These are phyloP conservation scores for Exophiala lecanii-corni DNA, from an alignment of 2,329 filamentous ascomycete species.

Conservation along the genomic window DNA sequence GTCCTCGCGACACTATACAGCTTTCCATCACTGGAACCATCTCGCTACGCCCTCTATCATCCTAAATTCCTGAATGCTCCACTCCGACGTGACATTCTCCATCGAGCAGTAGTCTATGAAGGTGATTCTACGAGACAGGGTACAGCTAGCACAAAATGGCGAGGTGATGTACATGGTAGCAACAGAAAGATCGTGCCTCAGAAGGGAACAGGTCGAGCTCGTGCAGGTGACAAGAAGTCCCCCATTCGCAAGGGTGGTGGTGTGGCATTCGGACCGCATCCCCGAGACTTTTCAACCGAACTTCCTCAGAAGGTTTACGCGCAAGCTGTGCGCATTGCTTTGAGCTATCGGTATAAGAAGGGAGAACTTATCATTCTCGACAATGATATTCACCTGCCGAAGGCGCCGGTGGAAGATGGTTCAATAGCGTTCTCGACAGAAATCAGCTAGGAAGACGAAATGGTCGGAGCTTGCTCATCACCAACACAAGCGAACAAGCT, in stretches of 20 bases:
- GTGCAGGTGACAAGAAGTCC: constrained; percentile 73
- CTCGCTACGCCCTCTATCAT: constrained; percentile 71
- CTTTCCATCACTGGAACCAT: constrained; percentile 85
- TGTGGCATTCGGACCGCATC: constrained; percentile 83
- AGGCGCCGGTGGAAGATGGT: constrained; percentile 49
- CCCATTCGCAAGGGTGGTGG: constrained; percentile 81
- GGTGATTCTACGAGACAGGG: constrained; percentile 83
- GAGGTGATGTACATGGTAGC: constrained; percentile 78
- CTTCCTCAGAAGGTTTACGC: constrained; percentile 90
- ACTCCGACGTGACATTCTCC: constrained; percentile 83
- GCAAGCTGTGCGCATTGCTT: constrained; percentile 86
- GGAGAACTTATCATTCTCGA: constrained; percentile 85
- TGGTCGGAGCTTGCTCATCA: constrained; percentile 73
- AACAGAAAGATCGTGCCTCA: constrained; percentile 76
- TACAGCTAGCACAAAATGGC: constrained; percentile 76
- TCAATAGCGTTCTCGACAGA: constrained; percentile 62
- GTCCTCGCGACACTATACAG: constrained; percentile 82
- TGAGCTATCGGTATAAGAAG: constrained; percentile 83
- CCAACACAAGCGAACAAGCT: constrained; percentile 35
- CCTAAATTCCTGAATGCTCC: constrained; percentile 80
- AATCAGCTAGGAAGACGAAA: constrained; percentile 65
- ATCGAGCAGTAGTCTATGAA: constrained; percentile 88
- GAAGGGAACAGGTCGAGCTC: constrained; percentile 78
- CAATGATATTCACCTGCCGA: constrained; percentile 64
- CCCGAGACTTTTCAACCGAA: constrained; percentile 80